Evolutionary conservation across 2,329 filamentous ascomycete genomes (phyloP).

Genomic region (Graphiopsis chlorocephala): DNA sequence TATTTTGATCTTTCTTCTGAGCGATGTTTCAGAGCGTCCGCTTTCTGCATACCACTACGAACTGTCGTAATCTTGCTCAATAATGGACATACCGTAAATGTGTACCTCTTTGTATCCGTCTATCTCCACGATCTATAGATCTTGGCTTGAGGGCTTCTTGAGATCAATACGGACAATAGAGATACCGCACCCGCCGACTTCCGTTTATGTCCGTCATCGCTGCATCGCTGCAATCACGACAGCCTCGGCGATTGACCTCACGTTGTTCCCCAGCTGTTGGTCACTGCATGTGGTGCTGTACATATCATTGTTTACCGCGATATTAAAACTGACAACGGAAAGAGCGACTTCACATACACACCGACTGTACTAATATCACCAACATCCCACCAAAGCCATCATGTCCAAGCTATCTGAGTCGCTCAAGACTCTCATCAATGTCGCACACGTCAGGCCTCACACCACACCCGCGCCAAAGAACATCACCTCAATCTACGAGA

Average conservation of each 20-base stretch:
- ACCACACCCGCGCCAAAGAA: constrained; percentile 62
- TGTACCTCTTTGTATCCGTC: neutral
- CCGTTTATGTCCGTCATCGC: neutral
- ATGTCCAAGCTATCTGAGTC: constrained; percentile 73
- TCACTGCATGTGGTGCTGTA: neutral
- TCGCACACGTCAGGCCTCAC: constrained; percentile 63
- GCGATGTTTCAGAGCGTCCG: neutral
- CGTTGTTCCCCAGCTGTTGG: neutral
- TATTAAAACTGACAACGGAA: neutral
- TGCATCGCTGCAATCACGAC: neutral
- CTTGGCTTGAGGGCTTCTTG: neutral
- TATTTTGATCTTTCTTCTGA: constrained; percentile 5
- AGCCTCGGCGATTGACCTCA: constrained; percentile 19
- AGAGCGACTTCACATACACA: neutral
- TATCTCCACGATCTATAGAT: neutral
- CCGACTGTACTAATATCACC: neutral
- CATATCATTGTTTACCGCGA: neutral
- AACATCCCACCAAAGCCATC: neutral
- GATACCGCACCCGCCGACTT: neutral
- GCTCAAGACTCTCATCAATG: constrained; percentile 72
- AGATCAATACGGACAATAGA: constrained; percentile 10
- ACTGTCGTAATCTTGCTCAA: neutral
- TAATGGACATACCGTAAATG: neutral
- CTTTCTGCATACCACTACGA: neutral
- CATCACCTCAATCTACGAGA: constrained; percentile 63